These are phyloP conservation scores for Ophiostoma novo-ulmi DNA, from an alignment of 2,329 filamentous ascomycete genomes.

Conservation along the genomic window DNA sequence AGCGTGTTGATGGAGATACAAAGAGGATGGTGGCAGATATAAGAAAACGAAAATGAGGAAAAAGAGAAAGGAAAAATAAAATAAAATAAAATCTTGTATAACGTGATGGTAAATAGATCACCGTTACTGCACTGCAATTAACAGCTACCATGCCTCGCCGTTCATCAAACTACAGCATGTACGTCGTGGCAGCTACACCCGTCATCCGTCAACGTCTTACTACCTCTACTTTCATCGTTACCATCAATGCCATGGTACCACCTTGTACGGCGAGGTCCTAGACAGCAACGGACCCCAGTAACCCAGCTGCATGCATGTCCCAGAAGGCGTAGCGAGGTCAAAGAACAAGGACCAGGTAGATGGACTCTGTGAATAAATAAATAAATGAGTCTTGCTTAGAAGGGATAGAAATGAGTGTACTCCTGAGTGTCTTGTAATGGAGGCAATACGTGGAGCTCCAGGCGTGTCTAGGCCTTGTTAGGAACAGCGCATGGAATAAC, in stretches of 20 bases:
- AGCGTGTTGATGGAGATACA: background rate
- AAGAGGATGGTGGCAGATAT: background rate
- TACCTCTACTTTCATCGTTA: background rate
- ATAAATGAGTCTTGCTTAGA: background rate
- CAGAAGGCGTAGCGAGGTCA: conserved; percentile 20
- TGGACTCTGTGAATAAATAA: background rate
- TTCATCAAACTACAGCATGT: background rate
- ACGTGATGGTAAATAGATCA: background rate
- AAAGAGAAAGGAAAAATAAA: background rate
- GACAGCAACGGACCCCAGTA: background rate
- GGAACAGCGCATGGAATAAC: conserved; percentile 4
- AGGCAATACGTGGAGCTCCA: background rate
- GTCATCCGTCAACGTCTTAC: background rate
- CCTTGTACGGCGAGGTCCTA: background rate
- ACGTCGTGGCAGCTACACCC: conserved; percentile 1
- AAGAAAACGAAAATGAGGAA: background rate
- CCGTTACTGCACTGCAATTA: background rate
- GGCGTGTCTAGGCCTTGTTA: background rate
- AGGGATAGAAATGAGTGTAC: background rate
- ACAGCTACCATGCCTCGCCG: background rate
- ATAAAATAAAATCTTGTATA: background rate
- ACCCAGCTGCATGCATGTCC: conserved; percentile 19
- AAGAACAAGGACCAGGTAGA: conserved; percentile 7
- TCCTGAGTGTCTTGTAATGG: too few relatives aligned
- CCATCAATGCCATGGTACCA: background rate